Evolutionary conservation across 768 basidiomycete species (phyloP).

Genomic region (Kwoniella dejecticola): DNA sequence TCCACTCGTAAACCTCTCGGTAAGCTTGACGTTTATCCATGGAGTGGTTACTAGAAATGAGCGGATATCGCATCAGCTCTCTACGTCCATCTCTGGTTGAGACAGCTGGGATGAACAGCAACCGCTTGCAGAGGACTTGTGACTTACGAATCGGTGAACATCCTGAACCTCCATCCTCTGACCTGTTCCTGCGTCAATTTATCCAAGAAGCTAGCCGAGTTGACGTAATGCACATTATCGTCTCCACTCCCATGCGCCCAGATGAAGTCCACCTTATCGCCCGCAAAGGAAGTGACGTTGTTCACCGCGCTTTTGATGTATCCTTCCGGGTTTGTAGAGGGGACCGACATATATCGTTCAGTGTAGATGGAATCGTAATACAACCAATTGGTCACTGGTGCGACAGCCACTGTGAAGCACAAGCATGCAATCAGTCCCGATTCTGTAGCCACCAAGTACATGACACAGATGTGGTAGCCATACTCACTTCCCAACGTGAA

Average conservation of each 20-base stretch:
- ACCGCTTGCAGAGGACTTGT: too few species aligned
- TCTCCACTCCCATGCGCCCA: constrained; percentile 93
- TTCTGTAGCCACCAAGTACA: not conserved
- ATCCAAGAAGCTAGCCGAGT: constrained; percentile 86
- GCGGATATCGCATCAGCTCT: too few species aligned
- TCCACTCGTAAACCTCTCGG: constrained; percentile 81
- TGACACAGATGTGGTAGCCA: constrained; percentile 58
- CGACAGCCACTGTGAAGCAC: constrained; percentile 49
- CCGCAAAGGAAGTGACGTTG: constrained; percentile 80
- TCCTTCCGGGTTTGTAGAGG: constrained; percentile 74
- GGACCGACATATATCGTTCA: constrained; percentile 92
- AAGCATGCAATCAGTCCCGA: not conserved
- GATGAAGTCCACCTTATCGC: constrained; percentile 67
- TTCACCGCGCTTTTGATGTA: constrained; percentile 87
- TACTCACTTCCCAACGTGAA: constrained; percentile 85
- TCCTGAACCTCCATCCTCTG: constrained; percentile 74
- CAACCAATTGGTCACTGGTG: constrained; percentile 54
- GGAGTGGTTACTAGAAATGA: constrained; percentile 68
- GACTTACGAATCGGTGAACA: constrained; percentile 92
- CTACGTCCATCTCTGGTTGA: too few species aligned
- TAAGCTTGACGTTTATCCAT: constrained; percentile 75
- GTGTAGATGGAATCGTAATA: constrained; percentile 86
- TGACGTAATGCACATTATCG: constrained; percentile 91
- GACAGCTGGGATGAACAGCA: too few species aligned
- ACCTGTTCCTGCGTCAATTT: constrained; percentile 81